These are phyloP conservation scores for Tetrapisispora nanseiensis DNA, from an alignment of 805 yeast species.

Conservation along the genomic window DNA sequence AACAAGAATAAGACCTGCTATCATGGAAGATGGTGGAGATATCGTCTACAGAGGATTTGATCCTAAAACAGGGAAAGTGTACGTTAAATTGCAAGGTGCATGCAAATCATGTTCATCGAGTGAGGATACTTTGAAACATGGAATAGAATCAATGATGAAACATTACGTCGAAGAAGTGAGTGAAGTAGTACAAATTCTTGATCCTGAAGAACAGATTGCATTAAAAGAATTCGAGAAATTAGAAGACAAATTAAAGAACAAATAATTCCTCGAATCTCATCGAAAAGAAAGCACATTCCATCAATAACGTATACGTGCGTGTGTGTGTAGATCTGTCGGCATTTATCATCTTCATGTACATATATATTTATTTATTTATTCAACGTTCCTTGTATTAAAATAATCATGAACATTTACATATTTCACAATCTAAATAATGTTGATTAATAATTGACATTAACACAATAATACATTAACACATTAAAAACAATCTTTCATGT, in stretches of 20 bases:
- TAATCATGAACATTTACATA: background rate
- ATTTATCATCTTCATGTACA: background rate
- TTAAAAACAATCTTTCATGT: too few species aligned
- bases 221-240: constrained; percentile 75
- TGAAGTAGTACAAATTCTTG: constrained; percentile 79
- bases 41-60: constrained; percentile 81
- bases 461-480: too few species aligned
- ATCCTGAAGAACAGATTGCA: constrained; percentile 67
- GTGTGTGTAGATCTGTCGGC: too few species aligned
- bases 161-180: constrained; percentile 94
- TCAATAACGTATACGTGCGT: too few species aligned
- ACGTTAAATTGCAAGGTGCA: constrained; percentile 85
- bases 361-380: background rate
- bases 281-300: background rate
- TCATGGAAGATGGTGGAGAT: constrained; percentile 98
- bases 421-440: background rate
- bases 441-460: too few species aligned
- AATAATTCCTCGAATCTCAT: background rate
- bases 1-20: constrained; percentile 93
- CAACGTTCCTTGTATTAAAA: too few species aligned
- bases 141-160: constrained; percentile 94
- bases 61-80: constrained; percentile 79
- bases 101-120: constrained; percentile 89
- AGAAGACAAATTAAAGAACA: constrained; percentile 38
- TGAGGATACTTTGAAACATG: constrained; percentile 86